phyloP scores from a whole-genome alignment of 768 basidiomycete genomes.

The Tylopilus felleus region DNA sequence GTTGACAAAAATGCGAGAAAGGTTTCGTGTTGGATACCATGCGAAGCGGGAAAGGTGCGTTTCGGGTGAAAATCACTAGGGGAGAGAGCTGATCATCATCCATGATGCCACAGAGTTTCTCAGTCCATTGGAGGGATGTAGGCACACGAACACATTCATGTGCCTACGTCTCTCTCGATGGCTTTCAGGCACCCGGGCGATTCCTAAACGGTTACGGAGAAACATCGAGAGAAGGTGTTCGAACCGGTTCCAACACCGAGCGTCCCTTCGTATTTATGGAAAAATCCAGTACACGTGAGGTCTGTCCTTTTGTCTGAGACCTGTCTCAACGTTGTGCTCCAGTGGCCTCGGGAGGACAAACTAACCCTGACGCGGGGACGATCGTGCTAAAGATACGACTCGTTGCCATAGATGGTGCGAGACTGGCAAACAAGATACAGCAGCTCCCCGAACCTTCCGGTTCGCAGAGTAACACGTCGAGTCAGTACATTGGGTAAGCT shows the following conservation, averaged over 20 bases:
- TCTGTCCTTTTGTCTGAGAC: neutral
- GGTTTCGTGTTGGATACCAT: slow-evolving; percentile 68
- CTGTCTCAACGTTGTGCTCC: neutral
- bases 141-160: slow-evolving; percentile 53
- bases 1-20: slow-evolving; percentile 42
- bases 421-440: slow-evolving; percentile 43
- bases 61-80: neutral
- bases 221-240: slow-evolving; percentile 51
- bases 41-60: slow-evolving; percentile 53
- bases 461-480: slow-evolving; percentile 38
- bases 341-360: slow-evolving; percentile 21
- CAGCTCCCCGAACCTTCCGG: slow-evolving; percentile 35
- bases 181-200: slow-evolving; percentile 56
- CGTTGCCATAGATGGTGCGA: slow-evolving; percentile 29
- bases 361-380: slow-evolving; percentile 42
- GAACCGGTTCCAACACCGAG: slow-evolving; percentile 48
- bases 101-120: slow-evolving; percentile 44
- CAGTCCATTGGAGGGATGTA: slow-evolving; percentile 63
- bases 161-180: slow-evolving; percentile 63
- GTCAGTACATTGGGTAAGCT: slow-evolving; percentile 47
- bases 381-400: slow-evolving; percentile 49
- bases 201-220: slow-evolving; percentile 57
- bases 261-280: slow-evolving; percentile 60
- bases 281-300: slow-evolving; percentile 38
- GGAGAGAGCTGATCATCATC: slow-evolving; percentile 3